A percentile compares a stretch with the other conserved stretches of the same genome.
Evolutionary conservation across 2,329 filamentous ascomycete species (phyloP).

Genomic region (Arthrobotrys musiformis): DNA sequence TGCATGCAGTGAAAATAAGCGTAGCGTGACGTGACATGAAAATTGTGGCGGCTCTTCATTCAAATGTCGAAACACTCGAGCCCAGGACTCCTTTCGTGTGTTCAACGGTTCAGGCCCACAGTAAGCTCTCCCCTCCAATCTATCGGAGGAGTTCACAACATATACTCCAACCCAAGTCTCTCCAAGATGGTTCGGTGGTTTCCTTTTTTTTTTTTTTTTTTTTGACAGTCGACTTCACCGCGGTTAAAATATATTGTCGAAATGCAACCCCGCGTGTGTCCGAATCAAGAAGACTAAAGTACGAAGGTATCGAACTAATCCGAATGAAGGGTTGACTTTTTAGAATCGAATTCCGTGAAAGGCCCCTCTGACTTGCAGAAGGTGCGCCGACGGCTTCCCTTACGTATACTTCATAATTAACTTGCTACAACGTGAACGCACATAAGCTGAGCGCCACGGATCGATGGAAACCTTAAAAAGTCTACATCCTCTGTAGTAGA

Average conservation of each 20-base stretch:
- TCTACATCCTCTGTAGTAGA: not conserved
- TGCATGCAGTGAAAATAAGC: slow-evolving; percentile 7
- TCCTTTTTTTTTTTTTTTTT: too few relatives aligned
- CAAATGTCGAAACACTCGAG: slow-evolving; percentile 35
- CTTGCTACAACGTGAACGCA: not conserved
- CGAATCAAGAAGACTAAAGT: not conserved
- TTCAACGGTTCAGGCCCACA: slow-evolving; percentile 20
- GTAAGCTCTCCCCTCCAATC: slow-evolving; percentile 10
- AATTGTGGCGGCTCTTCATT: slow-evolving; percentile 16
- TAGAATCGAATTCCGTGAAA: not conserved
- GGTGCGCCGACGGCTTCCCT: not conserved
- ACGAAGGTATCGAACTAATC: not conserved
- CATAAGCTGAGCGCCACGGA: slow-evolving; percentile 1
- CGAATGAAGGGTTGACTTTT: not conserved
- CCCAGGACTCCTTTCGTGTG: slow-evolving; percentile 10
- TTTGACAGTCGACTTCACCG: not conserved
- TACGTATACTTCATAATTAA: not conserved
- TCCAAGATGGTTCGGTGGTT: too few relatives aligned
- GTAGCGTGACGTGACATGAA: slow-evolving; percentile 32
- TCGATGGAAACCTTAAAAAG: not conserved
- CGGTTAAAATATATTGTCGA: not conserved
- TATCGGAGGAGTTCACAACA: slow-evolving; percentile 14
- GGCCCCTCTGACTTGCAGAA: not conserved
- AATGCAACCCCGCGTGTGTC: not conserved
- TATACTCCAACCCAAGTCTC: not conserved